Conservation (phyloP, 129 eudicot species). For the Chrysanthemum makinoi region DNA sequence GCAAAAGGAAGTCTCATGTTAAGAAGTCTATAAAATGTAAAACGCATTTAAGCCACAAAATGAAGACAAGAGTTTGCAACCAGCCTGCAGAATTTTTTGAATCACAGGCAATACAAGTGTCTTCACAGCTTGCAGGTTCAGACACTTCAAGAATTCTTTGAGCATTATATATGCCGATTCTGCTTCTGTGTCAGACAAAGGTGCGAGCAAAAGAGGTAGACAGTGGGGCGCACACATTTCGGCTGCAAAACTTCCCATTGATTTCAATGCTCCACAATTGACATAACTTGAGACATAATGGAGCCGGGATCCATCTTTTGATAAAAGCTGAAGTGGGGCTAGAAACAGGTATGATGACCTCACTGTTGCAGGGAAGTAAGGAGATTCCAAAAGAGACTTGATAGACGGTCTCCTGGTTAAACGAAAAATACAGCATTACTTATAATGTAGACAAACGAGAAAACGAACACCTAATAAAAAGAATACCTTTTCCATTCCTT, state of each 20-base stretch:
- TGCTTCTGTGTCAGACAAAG: constrained; percentile 76
- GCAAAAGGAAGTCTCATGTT: constrained; percentile 25
- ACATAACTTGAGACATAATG: constrained; percentile 79
- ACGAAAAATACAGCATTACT: background rate
- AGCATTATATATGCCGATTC: constrained; percentile 72
- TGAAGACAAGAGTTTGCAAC: constrained; percentile 30
- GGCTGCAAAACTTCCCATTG: constrained; percentile 87
- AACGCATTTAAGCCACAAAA: constrained; percentile 17
- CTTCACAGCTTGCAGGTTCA: constrained; percentile 63
- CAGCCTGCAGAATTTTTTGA: constrained; percentile 88
- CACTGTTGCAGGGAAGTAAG: constrained; percentile 73
- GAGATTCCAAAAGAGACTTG: constrained; percentile 84
- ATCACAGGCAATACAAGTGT: constrained; percentile 68
- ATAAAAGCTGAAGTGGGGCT: constrained; percentile 75
- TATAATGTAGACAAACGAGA: background rate
- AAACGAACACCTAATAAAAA: background rate
- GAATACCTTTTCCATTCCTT: constrained; percentile 75
- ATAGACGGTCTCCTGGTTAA: constrained; percentile 82
- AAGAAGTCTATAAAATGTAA: constrained; percentile 14
- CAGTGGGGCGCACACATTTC: constrained; percentile 93
- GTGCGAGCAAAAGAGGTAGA: constrained; percentile 57
- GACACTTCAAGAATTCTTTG: constrained; percentile 65
- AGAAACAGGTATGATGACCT: constrained; percentile 82
- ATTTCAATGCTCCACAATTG: constrained; percentile 69
- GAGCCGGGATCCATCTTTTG: constrained; percentile 74